Evolutionary conservation across 2,329 filamentous ascomycete species (phyloP), one percentile per base, ranked within the genome.

Genomic region (Proliferodiscus dingleyae): DNA sequence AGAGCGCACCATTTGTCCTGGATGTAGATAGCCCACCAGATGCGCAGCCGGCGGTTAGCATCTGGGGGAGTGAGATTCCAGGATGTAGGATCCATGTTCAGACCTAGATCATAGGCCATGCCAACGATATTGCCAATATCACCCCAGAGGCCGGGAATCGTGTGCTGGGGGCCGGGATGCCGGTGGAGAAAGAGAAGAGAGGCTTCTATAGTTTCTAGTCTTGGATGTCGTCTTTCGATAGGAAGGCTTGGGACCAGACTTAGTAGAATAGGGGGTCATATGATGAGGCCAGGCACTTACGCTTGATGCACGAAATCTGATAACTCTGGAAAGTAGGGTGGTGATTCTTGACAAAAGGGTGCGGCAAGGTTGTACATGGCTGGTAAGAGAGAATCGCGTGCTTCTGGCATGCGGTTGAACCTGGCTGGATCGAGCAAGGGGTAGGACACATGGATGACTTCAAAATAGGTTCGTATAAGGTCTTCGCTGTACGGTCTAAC

Each of bases 1-100:
- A 79, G 67, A 1, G 76, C 71, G 2, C 74, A 72, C 77, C 75
- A 82, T 56, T 77, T 79, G 49, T 85, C 81, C 57, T 83, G 79
- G 67, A 81, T 79, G 51, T 75, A 84, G 1, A 83, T 61, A 2
- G 74, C 79, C 80, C 81, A 85, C 2, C 77, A 80, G 1, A 85
- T 65, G 13, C 81, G 68, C 52, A 78, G 74, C 5, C 81, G 69
- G 9, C 61, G 54, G 16, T 54, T 53, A 10, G 49, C 43, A 37
- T 64, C 61, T 32, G 56, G 52, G 6, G 46, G 53, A 0, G 61
- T 53, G 13, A 64, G 53, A 10, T 50, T 49, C 61, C 61, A 64
- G 28, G 37, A 43, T 7, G 53, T 38, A 1, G 60, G 58, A 33
- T 59, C 53, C 21, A 60, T 46, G 30, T 63, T 61, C 6, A 64